Evolutionary conservation across 2,329 filamentous ascomycete species (phyloP).

Genomic region (Colletotrichum sp.): DNA sequence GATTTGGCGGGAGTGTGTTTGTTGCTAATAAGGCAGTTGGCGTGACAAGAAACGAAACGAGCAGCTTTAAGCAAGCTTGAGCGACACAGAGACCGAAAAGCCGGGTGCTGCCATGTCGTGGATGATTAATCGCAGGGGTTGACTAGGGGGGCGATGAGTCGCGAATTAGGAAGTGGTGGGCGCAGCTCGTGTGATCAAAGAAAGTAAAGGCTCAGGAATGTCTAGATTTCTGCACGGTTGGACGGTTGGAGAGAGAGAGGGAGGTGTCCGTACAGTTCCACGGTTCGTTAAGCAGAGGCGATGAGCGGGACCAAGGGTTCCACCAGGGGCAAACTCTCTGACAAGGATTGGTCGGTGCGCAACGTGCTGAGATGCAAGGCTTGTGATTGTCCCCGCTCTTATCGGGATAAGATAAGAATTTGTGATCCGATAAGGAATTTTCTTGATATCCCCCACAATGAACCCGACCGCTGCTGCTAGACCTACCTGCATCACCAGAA

Average conservation of each 20-base stretch:
- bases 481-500: neutral
- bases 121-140: neutral
- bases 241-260: neutral
- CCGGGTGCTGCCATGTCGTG: conserved; percentile 14
- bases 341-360: conserved; percentile 11
- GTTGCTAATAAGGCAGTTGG: neutral
- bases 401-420: conserved; percentile 15
- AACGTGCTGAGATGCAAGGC: neutral
- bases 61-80: conserved; percentile 19
- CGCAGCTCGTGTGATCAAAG: conserved; percentile 7
- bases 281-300: neutral
- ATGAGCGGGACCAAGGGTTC: conserved; percentile 14
- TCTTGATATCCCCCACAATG: conserved; percentile 13
- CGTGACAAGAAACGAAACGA: neutral
- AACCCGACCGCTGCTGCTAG: neutral
- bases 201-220: neutral
- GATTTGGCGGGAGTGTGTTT: neutral
- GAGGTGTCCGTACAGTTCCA: neutral
- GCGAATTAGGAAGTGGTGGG: neutral
- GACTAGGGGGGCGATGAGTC: conserved; percentile 1
- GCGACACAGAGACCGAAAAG: neutral
- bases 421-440: conserved; percentile 22
- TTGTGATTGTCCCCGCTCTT: conserved; percentile 4
- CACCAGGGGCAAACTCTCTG: conserved; percentile 7
- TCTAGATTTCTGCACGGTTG: conserved; percentile 4